These are phyloP conservation scores for Trichoderma breve DNA, from an alignment of 2,329 filamentous ascomycete genomes.

Conservation along the genomic window DNA sequence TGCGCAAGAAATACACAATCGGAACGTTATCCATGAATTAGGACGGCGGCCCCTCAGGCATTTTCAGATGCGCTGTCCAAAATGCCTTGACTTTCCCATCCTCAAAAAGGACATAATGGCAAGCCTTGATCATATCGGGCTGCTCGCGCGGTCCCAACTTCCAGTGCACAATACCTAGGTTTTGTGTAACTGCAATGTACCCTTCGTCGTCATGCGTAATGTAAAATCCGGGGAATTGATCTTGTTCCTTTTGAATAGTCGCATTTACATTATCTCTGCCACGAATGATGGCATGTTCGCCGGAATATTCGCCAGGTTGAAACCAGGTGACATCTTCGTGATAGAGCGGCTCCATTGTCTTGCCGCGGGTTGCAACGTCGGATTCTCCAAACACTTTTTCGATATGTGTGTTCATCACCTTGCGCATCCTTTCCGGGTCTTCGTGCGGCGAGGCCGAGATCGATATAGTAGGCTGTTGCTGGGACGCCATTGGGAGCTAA, in stretches of 20 bases:
- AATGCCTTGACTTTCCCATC: neutral
- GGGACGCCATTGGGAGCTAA: neutral
- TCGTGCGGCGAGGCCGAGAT: neutral
- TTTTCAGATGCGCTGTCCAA: neutral
- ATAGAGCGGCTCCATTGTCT: neutral
- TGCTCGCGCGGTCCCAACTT: neutral
- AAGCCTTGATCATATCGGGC: neutral
- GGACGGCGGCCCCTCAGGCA: neutral
- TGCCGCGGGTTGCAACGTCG: neutral
- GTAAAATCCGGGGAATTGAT: neutral
- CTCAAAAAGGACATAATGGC: neutral
- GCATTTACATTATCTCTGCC: neutral
- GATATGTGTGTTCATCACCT: neutral
- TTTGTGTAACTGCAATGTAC: neutral
- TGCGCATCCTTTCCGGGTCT: neutral
- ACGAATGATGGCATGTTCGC: neutral
- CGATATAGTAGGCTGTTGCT: neutral
- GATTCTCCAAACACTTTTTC: neutral
- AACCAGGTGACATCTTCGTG: neutral
- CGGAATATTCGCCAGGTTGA: neutral
- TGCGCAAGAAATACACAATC: neutral
- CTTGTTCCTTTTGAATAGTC: neutral
- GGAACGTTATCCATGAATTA: neutral
- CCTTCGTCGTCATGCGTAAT: neutral
- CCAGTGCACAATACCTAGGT: neutral